phyloP scores from a whole-genome alignment of 805 yeast genomes.

The Yamadazyma olivae region DNA sequence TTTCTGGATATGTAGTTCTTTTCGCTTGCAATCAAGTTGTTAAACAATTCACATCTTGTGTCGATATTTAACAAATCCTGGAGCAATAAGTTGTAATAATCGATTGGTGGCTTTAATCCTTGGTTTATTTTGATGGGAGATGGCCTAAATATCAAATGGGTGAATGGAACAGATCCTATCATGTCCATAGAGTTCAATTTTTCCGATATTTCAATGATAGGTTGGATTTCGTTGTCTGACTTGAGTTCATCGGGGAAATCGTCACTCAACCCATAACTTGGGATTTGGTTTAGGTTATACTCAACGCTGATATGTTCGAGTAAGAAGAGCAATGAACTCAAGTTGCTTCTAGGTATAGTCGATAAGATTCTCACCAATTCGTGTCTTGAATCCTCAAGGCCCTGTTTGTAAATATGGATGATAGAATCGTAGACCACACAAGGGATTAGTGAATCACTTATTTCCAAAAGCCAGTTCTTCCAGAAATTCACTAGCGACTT shows the following conservation, averaged over 20 bases:
- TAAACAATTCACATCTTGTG: slow-evolving; percentile 19
- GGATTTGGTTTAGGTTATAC: slow-evolving; percentile 20
- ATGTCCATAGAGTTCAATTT: slow-evolving; percentile 32
- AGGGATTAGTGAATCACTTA: slow-evolving; percentile 40
- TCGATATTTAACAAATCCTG: slow-evolving; percentile 24
- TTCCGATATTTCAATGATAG: slow-evolving; percentile 6
- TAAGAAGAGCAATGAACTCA: slow-evolving; percentile 32
- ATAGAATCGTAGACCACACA: slow-evolving; percentile 34
- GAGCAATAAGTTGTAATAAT: slow-evolving; percentile 22
- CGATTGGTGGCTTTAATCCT: slow-evolving; percentile 40
- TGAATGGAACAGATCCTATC: slow-evolving; percentile 37
- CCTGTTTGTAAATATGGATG: slow-evolving; percentile 10
- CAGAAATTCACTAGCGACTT: slow-evolving; percentile 26
- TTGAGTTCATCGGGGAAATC: slow-evolving; percentile 16
- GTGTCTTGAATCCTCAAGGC: slow-evolving; percentile 6
- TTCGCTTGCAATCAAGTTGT: slow-evolving; percentile 22
- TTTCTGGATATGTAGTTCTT: slow-evolving; percentile 25
- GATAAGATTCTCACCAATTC: slow-evolving; percentile 26
- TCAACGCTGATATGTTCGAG: slow-evolving; percentile 31
- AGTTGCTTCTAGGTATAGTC: slow-evolving; percentile 37
- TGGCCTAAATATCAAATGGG: slow-evolving; percentile 40
- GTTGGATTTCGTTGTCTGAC: not conserved
- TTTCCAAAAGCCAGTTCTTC: slow-evolving; percentile 40
- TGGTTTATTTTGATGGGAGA: slow-evolving; percentile 30
- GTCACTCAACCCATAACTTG: slow-evolving; percentile 26